Evolutionary conservation across 129 eudicot species (phyloP).

Genomic region (Lactuca sativa): DNA sequence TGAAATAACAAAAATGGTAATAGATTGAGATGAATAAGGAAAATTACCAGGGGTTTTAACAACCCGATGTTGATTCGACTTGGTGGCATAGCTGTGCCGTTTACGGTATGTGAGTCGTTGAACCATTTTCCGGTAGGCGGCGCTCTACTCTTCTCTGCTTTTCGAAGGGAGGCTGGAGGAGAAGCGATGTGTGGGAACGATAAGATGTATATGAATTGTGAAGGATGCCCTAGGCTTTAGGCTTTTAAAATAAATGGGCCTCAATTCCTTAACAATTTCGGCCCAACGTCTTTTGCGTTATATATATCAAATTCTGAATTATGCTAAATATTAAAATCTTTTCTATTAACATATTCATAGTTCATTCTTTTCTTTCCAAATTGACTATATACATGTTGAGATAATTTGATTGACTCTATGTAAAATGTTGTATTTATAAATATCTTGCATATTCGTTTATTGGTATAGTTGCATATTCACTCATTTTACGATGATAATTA

Average conservation of each 20-base stretch:
- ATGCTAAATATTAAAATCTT: too few relatives aligned
- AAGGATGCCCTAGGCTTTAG: constrained; percentile 33
- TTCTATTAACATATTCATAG: too few relatives aligned
- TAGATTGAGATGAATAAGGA: neutral
- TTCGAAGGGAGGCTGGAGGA: constrained; percentile 21
- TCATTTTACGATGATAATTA: too few relatives aligned
- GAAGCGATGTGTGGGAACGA: neutral
- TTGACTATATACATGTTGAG: too few relatives aligned
- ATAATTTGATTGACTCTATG: too few relatives aligned
- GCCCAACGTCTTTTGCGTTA: neutral
- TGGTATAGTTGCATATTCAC: too few relatives aligned
- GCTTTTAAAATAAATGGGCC: neutral
- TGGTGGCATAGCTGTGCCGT: constrained; percentile 72
- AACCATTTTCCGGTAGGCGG: constrained; percentile 33
- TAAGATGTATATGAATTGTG: constrained; percentile 14
- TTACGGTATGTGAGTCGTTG: constrained; percentile 61
- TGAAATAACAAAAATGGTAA: neutral
- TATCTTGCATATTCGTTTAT: too few relatives aligned
- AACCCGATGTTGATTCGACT: constrained; percentile 62
- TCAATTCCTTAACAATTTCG: neutral
- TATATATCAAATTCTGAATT: neutral
- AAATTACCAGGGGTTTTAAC: constrained; percentile 72
- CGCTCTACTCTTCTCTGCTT: neutral
- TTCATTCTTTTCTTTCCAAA: too few relatives aligned
- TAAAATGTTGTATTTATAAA: too few relatives aligned